Base-by-base conservation (phyloP, 2,329 filamentous ascomycete genomes). In the Aspergillus chevalieri region DNA sequence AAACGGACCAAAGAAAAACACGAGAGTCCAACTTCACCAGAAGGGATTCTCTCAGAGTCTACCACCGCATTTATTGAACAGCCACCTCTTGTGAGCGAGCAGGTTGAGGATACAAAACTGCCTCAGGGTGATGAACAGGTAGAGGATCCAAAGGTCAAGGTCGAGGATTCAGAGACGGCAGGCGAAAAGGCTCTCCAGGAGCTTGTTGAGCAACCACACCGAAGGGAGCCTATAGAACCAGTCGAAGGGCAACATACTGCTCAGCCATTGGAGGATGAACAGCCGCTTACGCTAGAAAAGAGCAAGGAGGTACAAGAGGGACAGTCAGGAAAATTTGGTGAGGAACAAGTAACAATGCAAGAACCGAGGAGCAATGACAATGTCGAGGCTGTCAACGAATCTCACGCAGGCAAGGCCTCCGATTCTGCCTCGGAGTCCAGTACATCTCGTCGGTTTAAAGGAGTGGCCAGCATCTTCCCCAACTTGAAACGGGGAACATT, bases 391-490 rank as follows among this genome's bases (percentile, higher is more conserved):
- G n/a, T n/a, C n/a, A 19, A 17, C n/a, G 34, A 38, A 15, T 7
- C 34, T 19, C n/a, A 38, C 6, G 8, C 34, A 38, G 34, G 17
- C 4, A 38, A 17, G 17, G 9, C 34, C n/a, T 9, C 34, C 17
- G 19, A 19, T 12, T 41, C 19, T 21, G 9, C 10, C 38, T 7
- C 38, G 6, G 38, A 41, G 10, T 19, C 38, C 38, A 6, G 8
- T 6, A 36, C 34, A 7, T 14, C 38, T 21, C 38, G 38, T 12
- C n/a, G 8, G 10, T 19, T 41, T 51, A 61, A 58, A 52, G 64
- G 62, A 43, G 58, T 71, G 47, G 58, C 62, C 8, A 65, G 53
- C 45, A 56, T 71, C 26, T 70, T 71, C 41, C 68, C 68, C 9
- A 57, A 61, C 15, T 54, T 71, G 22, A 63, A 69, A 49, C 64